Evolutionary conservation across 768 basidiomycete species (phyloP).

Genomic region (Pholiota conissans): DNA sequence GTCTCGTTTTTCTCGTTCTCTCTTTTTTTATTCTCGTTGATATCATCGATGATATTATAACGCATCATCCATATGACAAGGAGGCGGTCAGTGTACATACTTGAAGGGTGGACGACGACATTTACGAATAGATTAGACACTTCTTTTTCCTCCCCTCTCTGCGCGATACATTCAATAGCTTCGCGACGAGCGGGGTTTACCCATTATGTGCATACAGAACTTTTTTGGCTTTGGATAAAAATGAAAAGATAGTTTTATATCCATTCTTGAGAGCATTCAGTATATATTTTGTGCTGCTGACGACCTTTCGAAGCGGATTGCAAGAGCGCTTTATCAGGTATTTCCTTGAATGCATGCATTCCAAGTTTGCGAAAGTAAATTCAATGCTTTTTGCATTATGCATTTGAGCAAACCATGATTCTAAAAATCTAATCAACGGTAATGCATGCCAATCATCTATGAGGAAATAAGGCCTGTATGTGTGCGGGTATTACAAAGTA

Average conservation of each 20-base stretch:
- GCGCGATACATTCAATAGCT: neutral
- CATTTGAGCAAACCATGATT: too few species aligned
- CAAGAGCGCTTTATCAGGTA: too few species aligned
- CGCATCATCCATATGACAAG: neutral
- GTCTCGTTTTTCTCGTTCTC: neutral
- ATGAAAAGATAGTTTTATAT: neutral
- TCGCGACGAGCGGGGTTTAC: neutral
- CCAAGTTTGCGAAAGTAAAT: too few species aligned
- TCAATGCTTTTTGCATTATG: too few species aligned
- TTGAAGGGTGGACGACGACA: neutral
- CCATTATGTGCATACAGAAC: neutral
- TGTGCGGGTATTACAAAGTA: neutral
- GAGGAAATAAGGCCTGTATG: too few species aligned
- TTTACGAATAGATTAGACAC: neutral
- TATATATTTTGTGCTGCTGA: too few species aligned
- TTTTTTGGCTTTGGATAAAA: neutral
- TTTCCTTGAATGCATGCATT: too few species aligned
- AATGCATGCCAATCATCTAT: too few species aligned
- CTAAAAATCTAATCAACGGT: too few species aligned
- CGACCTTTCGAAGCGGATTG: too few species aligned
- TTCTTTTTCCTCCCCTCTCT: neutral
- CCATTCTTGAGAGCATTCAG: too few species aligned
- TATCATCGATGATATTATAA: neutral
- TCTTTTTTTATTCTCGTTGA: conserved; percentile 4
- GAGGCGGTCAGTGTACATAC: neutral